Base-by-base conservation (phyloP, 2,329 filamentous ascomycete species). In the Coniochaeta prunicola region DNA sequence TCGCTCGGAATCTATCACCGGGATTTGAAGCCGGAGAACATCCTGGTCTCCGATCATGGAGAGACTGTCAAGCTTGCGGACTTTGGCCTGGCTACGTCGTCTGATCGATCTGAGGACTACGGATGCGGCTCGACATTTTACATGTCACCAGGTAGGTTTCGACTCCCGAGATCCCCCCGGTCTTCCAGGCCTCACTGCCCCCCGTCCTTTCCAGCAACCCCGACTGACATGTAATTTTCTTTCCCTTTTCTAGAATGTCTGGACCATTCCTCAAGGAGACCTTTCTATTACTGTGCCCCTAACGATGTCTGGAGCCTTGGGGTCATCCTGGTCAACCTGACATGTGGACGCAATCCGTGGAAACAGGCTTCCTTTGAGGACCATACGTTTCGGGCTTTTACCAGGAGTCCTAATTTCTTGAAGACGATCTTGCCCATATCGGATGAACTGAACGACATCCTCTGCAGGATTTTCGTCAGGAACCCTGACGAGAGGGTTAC, bases 261-360 rank as follows among this genome's bases (percentile, higher is more conserved):
- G 70, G 83, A 97, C 74, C 90, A 91, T 67, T 82, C 87, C 59
- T 75, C 88, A 78, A 68, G 86, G 83, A 82, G 84, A 80, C 74
- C 89, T 31, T 93, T 84, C 74, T 99, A 99, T 75, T 87, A 87
- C 65, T 96, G 92, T 64, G 92, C 91, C 57, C 90, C 93, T 59
- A 99, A 97, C 77, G 94, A 99, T 74, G 87, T 97, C 67, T 99
- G 94, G 94, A 93, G 90, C 69, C 83, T 99, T n/a, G 94, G 94
- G 66, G 93, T 99, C 57, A 96, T 99, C 71, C 82, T 99, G 61
- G 92, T 99, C 68, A 99, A 99, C 79, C 81, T 99, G 65, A 96
- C 92, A 57, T 99, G 94, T 77, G 94, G 94, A 70, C 91, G 94
- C 73, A 99, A 99, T 76, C 94, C 94, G 60, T 99, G 94, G 94